These are phyloP conservation scores for Penicillium tannophilum DNA, from an alignment of 495 filamentous ascomycete species.

Conservation along the genomic window DNA sequence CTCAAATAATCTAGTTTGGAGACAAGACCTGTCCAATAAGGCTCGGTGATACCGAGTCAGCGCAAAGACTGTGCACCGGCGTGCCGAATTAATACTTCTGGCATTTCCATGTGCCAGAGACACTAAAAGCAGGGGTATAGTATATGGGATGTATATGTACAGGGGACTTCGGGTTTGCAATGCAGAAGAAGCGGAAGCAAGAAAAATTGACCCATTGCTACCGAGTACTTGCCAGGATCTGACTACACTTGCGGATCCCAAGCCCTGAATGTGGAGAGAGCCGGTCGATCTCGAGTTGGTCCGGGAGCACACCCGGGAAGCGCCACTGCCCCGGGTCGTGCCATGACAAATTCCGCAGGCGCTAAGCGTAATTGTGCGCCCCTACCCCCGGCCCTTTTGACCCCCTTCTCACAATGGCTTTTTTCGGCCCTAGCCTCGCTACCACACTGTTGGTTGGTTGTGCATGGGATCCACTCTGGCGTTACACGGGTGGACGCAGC, in stretches of 20 bases:
- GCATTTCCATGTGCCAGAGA: not conserved
- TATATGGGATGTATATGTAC: not conserved
- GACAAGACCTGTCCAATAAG: not conserved
- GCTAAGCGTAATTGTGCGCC: slow-evolving; percentile 5
- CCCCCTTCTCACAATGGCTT: slow-evolving; percentile 5
- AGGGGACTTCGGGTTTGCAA: not conserved
- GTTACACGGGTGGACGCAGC: slow-evolving; percentile 9
- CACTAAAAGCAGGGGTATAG: not conserved
- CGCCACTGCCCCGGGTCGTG: slow-evolving; percentile 8
- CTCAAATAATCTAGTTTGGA: not conserved
- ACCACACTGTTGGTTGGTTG: slow-evolving; percentile 3
- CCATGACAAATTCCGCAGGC: slow-evolving; percentile 11
- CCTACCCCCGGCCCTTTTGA: not conserved
- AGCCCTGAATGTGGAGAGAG: slow-evolving; percentile 15
- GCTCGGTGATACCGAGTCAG: not conserved
- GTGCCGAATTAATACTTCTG: not conserved
- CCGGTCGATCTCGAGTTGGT: slow-evolving; percentile 19
- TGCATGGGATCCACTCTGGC: slow-evolving; percentile 11
- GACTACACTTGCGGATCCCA: slow-evolving; percentile 10
- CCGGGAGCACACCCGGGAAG: slow-evolving; percentile 6
- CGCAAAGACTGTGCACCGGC: not conserved
- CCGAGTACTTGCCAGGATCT: not conserved
- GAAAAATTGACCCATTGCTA: not conserved
- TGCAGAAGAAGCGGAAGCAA: slow-evolving; percentile 1
- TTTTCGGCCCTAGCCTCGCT: slow-evolving; percentile 13